These are phyloP conservation scores for Arabis alpina DNA, from an alignment of 345 rosid genomes.

Conservation along the genomic window DNA sequence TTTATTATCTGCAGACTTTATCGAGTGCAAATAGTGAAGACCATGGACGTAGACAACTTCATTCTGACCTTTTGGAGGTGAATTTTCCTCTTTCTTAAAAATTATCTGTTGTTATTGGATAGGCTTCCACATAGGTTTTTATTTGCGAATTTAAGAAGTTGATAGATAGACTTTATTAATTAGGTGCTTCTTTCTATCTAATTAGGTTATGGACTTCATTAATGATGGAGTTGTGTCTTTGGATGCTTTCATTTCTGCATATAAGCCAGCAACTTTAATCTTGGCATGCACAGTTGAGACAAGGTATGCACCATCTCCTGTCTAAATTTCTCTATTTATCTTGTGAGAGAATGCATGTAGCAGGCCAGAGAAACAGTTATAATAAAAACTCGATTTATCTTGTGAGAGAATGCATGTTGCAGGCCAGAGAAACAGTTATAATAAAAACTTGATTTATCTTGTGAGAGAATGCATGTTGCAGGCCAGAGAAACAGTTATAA, in stretches of 20 bases:
- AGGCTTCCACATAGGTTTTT: neutral
- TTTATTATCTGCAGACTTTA: constrained; percentile 52
- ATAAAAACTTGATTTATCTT: too few species aligned
- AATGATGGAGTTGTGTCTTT: constrained; percentile 92
- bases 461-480: constrained; percentile 17
- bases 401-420: constrained; percentile 13
- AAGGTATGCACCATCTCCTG: constrained; percentile 54
- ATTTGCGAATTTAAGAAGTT: too few species aligned
- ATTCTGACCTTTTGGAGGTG: constrained; percentile 79
- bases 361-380: too few species aligned
- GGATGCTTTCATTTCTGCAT: constrained; percentile 76
- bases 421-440: too few species aligned
- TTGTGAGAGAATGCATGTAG: constrained; percentile 16
- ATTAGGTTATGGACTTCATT: constrained; percentile 94
- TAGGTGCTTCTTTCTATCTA: constrained; percentile 11
- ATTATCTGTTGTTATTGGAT: constrained; percentile 9
- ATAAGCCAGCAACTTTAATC: constrained; percentile 68
- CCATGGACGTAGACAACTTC: constrained; percentile 49
- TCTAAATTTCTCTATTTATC: constrained; percentile 21
- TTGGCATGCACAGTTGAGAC: constrained; percentile 72
- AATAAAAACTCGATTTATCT: too few species aligned
- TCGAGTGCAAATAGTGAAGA: constrained; percentile 54
- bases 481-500: neutral
- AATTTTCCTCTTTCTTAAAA: constrained; percentile 15
- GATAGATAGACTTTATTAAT: too few species aligned